Base-by-base conservation (phyloP, 2,329 filamentous ascomycete genomes). In the Seiridium cupressi region DNA sequence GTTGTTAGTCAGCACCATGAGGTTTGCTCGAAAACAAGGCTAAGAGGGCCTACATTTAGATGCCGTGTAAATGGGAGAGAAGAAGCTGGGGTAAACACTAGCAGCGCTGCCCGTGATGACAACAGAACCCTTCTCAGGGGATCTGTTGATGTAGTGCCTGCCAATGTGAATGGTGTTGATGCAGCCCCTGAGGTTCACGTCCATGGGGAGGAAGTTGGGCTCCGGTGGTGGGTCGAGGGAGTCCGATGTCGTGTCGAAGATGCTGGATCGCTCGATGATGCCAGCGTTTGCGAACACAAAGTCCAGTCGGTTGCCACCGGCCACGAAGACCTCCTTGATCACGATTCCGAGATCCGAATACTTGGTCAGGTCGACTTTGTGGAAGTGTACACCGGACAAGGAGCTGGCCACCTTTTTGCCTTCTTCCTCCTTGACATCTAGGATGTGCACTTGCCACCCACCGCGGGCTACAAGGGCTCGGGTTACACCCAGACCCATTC, bases 201-300 rank as follows among this genome's bases (percentile, higher is more conserved):
- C 62, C n/a, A 63, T 5, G 11, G 53, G 32, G 1, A 34, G 35
- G 32, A 62, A 48, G 46, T 62, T 57, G 11, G 47, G 31, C 46
- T 57, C 55, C 9, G 44, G 44, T 32, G 55, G 55, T 42, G 55
- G 55, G n/a, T 57, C 55, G 32, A 57, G 11, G 10, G 55, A 34
- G 6, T 47, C 31, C 34, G 40, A 44, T 9, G 38, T 46, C 40
- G 42, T 31, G 55, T 62, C 55, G 58, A 64, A 79, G 66, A 79
- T 79, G 59, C 76, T 77, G 58, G 70, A 65, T 18, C 71, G 66
- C 57, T 80, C 77, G 6, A 79, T 68, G 31, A 80, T 73, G 1
- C 79, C 79, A 1, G 79, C 79, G 58, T 81, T 82, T 13, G 77
- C 79, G 62, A 78, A 82, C 40, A 81, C 78, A 61, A 81, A 79